Base-by-base conservation (phyloP, 2,329 filamentous ascomycete species). In the Corynespora cassiicola region DNA sequence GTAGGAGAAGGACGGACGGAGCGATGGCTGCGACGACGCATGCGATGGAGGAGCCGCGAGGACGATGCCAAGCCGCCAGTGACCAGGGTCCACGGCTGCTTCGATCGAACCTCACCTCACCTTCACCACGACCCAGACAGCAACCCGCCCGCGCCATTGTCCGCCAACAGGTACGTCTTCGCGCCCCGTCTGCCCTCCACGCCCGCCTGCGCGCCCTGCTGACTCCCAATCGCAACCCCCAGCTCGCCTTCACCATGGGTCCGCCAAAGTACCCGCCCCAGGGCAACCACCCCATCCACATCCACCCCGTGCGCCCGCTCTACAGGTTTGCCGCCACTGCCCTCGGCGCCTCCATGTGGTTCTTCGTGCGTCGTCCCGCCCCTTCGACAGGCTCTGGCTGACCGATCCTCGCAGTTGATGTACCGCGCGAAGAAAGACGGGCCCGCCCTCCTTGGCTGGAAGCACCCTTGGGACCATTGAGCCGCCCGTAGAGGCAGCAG, bases 341-440 rank as follows among this genome's bases (percentile, higher is more conserved):
- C 47, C 79, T 99, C 49, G 88, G 90, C 56, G 94, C 94, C 38
- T 88, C 87, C 75, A 99, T 97, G 94, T 99, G 94, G 94, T 97
- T 99, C 75, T 99, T 94, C 72, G 91, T 97, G 82, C 66, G 87
- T 77, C 39, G 44, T 31, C 7, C 17, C 9, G 10, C 9, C 4
- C 8, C 2, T 23, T 29, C 7, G 12, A 10, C 16, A 11, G 5
- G 12, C 15, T 18, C 7, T 17, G 26, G 41, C 63, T 69, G 27
- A 68, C 44, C 17, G 18, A n/a, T n/a, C n/a, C n/a, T 10, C 5
- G 23, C 61, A 96, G 91, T 75, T 96, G 66, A 90, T 96, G 85
- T 97, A 96, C 77, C 84, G 94, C 63, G 90, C 90, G 61, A 95
- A 92, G 83, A 87, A 96, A 77, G 94, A 99, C 64, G 91, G 91